Percentiles rank a stretch among this genome's conserved stretches.
These are phyloP conservation scores for Immersiella caudata DNA, from an alignment of 495 filamentous ascomycete species.

Conservation along the genomic window DNA sequence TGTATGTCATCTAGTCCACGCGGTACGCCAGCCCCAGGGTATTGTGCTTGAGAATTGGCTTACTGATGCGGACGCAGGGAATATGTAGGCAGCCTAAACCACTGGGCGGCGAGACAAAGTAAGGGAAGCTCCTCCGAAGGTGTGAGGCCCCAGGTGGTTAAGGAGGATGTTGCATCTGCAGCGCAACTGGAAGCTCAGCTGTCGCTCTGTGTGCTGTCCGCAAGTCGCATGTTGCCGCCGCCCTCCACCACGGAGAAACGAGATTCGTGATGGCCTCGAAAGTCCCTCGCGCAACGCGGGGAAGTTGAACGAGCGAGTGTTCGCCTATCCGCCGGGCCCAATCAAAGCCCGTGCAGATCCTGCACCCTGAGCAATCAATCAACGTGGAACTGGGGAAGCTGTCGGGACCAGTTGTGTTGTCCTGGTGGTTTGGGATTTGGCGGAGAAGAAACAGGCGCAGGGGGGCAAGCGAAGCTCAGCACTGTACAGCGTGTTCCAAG, in stretches of 20 bases:
- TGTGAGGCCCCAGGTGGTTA: background rate
- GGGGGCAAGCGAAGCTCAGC: too few species aligned
- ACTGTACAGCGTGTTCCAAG: too few species aligned
- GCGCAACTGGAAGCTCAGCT: background rate
- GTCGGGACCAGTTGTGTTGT: background rate
- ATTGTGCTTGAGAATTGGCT: background rate
- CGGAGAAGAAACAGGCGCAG: background rate
- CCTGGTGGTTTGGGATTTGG: background rate
- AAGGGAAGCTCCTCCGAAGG: constrained; percentile 4
- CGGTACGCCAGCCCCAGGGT: background rate
- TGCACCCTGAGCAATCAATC: background rate
- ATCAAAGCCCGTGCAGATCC: background rate
- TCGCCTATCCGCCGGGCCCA: background rate
- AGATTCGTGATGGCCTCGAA: background rate
- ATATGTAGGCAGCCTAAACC: background rate
- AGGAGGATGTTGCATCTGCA: background rate
- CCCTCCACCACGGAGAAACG: constrained; percentile 7
- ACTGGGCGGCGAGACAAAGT: background rate
- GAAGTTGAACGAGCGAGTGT: background rate
- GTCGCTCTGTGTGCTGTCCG: too few species aligned
- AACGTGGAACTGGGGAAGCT: background rate
- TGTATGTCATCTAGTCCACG: background rate
- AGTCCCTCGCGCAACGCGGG: constrained; percentile 2
- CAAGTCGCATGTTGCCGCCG: constrained; percentile 12
- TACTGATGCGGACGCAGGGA: constrained; percentile 7